These are phyloP conservation scores for Nemania bipapillata DNA, from an alignment of 2,329 filamentous ascomycete genomes.

Conservation along the genomic window DNA sequence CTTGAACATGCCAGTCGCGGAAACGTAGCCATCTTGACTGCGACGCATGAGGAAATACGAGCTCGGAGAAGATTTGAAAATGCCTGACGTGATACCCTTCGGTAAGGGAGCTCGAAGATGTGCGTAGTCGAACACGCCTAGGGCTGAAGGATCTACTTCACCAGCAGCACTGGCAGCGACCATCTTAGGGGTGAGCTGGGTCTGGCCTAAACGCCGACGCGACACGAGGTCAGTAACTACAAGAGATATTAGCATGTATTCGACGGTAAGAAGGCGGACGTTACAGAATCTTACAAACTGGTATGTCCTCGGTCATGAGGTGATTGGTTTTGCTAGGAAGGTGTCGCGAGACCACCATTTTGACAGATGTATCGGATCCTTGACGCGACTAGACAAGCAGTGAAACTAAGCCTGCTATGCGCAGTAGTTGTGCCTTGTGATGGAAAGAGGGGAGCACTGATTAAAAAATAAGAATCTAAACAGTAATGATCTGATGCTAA, in stretches of 20 bases:
- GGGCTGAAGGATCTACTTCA: slow-evolving; percentile 76
- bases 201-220: slow-evolving; percentile 90
- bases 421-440: slow-evolving; percentile 11
- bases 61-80: slow-evolving; percentile 88
- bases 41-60: slow-evolving; percentile 97
- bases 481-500: slow-evolving; percentile 38
- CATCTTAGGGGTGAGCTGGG: slow-evolving; percentile 85
- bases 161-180: slow-evolving; percentile 75
- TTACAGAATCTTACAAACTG: slow-evolving; percentile 63
- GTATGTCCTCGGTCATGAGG: slow-evolving; percentile 72
- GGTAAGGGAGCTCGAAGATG: slow-evolving; percentile 92
- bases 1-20: slow-evolving; percentile 92
- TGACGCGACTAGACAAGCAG: slow-evolving; percentile 41
- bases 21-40: slow-evolving; percentile 84
- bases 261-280: slow-evolving; percentile 10
- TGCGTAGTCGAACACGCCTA: slow-evolving; percentile 93
- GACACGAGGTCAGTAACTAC: slow-evolving; percentile 78
- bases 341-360: slow-evolving; percentile 57
- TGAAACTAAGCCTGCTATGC: slow-evolving; percentile 25
- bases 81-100: slow-evolving; percentile 89
- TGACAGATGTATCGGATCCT: slow-evolving; percentile 32
- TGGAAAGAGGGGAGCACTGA: slow-evolving; percentile 23
- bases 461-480: slow-evolving; percentile 41
- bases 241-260: slow-evolving; percentile 38
- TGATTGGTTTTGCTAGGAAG: slow-evolving; percentile 73